Evolutionary conservation across 768 basidiomycete genomes (phyloP), one percentile per base, ranked within the genome.

Genomic region (Russula foetens): DNA sequence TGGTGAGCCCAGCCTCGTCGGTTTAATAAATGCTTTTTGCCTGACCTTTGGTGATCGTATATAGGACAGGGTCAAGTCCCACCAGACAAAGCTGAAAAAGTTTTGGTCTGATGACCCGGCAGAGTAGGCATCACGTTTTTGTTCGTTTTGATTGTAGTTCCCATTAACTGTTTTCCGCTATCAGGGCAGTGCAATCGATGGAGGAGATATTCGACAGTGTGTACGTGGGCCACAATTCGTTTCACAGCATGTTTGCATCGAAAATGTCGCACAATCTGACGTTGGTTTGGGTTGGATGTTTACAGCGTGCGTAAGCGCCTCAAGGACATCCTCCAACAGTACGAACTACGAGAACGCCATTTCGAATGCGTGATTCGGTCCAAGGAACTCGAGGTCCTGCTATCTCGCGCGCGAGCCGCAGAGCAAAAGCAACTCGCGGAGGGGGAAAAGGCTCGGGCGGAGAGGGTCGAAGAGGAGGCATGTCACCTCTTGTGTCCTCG

Each of bases 281-380:
- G 31, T 17, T 31, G 12, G 17, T 41, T 14, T 15, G 7, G 7
- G 28, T 12, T 28, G 15, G 15, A 23, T 15, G 49, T 12, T 12
- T 35, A 48, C 65, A 93, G 92, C 60, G 85, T 90, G 45, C 87
- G 89, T 35, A 89, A 90, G 73, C 84, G 92, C 50, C 77, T 94
- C 72, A 93, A 92, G 69, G 88, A 92, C 66, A 82, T 94, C 38
- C 81, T 94, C 46, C 83, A 85, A 26, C 91, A 92, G 69, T 94
- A 94, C 69, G 88, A 94, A 69, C 83, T 92, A 58, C 86, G 92
- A 61, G 92, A 94, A 75, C 85, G 84, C 70, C 92, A 94, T 76
- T 94, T 93, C 67, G 92, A 93, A 74, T 92, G 90, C 64, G 87
- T 94, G 29, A 86, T 94, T 58, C 88, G 92, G 44, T 93, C 92